Base-by-base conservation (phyloP, 2,329 filamentous ascomycete species). In the Fusarium incarnatum region DNA sequence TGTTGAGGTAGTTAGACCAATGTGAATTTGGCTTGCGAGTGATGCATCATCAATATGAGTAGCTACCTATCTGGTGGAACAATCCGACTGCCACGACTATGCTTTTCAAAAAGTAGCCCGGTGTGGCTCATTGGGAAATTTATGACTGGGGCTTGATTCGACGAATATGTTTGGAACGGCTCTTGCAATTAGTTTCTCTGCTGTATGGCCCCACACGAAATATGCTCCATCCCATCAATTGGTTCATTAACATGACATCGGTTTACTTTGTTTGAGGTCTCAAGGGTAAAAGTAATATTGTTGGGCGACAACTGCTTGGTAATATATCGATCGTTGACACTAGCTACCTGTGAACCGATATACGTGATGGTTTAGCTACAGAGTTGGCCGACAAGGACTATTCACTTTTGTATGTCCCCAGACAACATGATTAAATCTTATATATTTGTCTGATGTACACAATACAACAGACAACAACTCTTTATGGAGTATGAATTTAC, bases 401-500 rank as follows among this genome's bases (percentile, higher is more conserved):
- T 41, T 40, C 18, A 20, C 9, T 16, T 15, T 10, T 52, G 10
- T 5, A n/a, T 40, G 23, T 15, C 34, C 5, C n/a, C 12, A 8
- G 16, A 41, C 18, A 52, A 6, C 25, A 25, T 11, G 23, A 25
- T 41, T 52, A 15, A 20, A 41, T 20, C 23, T 25, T 37, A 15
- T 27, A 10, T 23, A 28, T 34, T 11, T 58, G 41, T 32, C 41
- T 67, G 23, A 47, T 45, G 25, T 20, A 12, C 7, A 40, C 25
- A 30, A 25, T 18, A 37, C 30, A 23, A 27, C 16, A 52, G 37
- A 18, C 22, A 22, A 40, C 9, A 32, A 45, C 12, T 45, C 23
- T 60, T 18, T 32, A 25, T 16, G 28, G 16, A 30, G 32, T 40
- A 37, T 37, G 45, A n/a, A 22, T 54, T 66, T 22, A 75, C 8